Conservation (phyloP, 2,329 filamentous ascomycete species). For the Dactylonectria estremocensis region DNA sequence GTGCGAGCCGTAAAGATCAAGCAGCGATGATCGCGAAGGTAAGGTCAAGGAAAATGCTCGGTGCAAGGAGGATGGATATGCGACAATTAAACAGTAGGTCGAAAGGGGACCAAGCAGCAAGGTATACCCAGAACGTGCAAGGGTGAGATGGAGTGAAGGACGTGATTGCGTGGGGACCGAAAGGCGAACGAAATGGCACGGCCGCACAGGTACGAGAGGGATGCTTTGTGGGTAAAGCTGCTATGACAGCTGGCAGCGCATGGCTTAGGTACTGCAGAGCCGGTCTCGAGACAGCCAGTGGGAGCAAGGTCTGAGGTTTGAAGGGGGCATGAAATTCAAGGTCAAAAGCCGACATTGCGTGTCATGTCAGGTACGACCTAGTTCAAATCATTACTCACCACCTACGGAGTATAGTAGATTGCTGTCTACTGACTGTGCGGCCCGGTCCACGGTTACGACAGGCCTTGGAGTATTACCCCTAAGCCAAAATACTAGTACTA, state of each 20-base stretch:
- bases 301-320: constrained; percentile 9
- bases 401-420: too few relatives aligned
- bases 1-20: background rate
- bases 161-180: background rate
- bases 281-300: background rate
- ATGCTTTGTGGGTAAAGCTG: constrained; percentile 9
- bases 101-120: constrained; percentile 1
- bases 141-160: background rate
- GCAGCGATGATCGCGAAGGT: background rate
- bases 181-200: background rate
- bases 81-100: background rate
- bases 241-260: constrained; percentile 36
- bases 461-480: too few relatives aligned
- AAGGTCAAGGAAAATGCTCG: background rate
- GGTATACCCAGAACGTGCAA: background rate
- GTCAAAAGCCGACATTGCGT: background rate
- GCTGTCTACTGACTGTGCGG: background rate
- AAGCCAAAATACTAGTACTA: background rate
- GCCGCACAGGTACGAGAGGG: constrained; percentile 11
- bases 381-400: too few relatives aligned
- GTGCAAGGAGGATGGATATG: constrained; percentile 7
- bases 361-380: background rate
- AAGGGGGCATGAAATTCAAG: background rate
- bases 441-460: background rate
- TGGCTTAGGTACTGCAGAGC: background rate